phyloP scores from a whole-genome alignment of 371 early-diverging fungal genomes.

The Mucor indicus region DNA sequence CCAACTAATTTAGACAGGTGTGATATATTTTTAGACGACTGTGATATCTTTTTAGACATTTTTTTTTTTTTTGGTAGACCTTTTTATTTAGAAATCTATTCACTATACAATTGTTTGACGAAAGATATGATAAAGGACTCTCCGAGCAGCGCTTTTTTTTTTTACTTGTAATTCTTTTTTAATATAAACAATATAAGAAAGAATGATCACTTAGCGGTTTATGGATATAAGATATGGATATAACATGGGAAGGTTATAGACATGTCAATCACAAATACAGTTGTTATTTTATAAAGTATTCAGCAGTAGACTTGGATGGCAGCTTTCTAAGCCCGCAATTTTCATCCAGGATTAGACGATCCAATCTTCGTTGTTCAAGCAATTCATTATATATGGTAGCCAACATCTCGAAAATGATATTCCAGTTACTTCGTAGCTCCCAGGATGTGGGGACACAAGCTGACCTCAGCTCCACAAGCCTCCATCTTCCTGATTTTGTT shows the following conservation, averaged over 20 bases:
- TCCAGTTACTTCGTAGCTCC: constrained; percentile 6
- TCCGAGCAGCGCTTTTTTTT: no score
- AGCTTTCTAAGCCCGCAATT: constrained; percentile 8
- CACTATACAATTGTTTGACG: no score
- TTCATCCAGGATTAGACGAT: constrained; percentile 11
- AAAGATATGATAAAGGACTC: no score
- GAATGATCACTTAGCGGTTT: constrained; percentile 10
- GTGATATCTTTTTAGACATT: no score
- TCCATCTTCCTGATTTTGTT: constrained; percentile 1
- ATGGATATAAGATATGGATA: constrained; percentile 11
- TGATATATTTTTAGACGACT: not conserved
- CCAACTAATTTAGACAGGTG: not conserved
- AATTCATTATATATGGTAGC: constrained; percentile 11
- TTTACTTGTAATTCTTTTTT: no score
- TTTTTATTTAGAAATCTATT: no score
- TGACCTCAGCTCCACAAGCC: constrained; percentile 8
- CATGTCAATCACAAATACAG: constrained; percentile 11
- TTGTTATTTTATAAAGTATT: constrained; percentile 12
- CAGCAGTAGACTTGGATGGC: constrained; percentile 9
- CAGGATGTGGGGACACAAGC: constrained; percentile 3
- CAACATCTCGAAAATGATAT: constrained; percentile 10
- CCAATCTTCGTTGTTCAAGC: constrained; percentile 7
- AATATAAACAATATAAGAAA: constrained; percentile 2
- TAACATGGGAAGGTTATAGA: constrained; percentile 12
- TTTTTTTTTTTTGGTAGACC: no score